A percentile compares a stretch with the other conserved stretches of the same genome.
Conservation (phyloP, 2,329 filamentous ascomycete genomes). For the Cladosporium sp. region DNA sequence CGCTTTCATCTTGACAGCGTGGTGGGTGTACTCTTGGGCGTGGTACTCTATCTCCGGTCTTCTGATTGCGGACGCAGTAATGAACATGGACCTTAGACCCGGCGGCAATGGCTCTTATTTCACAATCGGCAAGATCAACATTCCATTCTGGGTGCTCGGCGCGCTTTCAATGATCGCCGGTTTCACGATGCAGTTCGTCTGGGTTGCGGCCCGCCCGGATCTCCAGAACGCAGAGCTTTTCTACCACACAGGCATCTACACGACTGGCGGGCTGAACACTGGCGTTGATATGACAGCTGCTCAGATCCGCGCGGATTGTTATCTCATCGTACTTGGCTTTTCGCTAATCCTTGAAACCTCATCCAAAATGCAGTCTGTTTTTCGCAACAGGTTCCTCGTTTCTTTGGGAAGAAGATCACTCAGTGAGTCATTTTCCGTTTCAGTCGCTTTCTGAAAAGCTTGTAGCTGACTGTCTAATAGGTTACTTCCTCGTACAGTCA, state of each 20-base stretch:
- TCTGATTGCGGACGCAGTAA: constrained; percentile 37
- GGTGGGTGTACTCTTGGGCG: constrained; percentile 46
- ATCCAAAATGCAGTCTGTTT: constrained; percentile 32
- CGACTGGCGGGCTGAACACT: constrained; percentile 34
- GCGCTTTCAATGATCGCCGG: constrained; percentile 32
- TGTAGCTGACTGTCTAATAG: constrained; percentile 20
- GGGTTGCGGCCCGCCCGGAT: constrained; percentile 37
- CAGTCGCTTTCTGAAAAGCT: too few species aligned
- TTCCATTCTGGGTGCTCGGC: constrained; percentile 34
- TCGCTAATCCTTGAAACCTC: constrained; percentile 40
- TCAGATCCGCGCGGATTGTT: constrained; percentile 40
- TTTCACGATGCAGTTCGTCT: constrained; percentile 40
- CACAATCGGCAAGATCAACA: constrained; percentile 19
- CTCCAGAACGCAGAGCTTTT: constrained; percentile 35
- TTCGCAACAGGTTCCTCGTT: constrained; percentile 34
- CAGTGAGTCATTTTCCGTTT: constrained; percentile 39
- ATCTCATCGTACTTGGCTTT: constrained; percentile 40
- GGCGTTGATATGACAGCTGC: constrained; percentile 32
- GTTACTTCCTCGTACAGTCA: constrained; percentile 40
- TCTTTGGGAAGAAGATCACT: constrained; percentile 40
- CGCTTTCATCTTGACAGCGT: constrained; percentile 42
- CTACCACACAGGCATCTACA: constrained; percentile 41
- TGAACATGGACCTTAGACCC: constrained; percentile 38
- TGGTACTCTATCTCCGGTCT: constrained; percentile 45
- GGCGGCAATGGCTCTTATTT: not conserved